These are phyloP conservation scores for Trichophyton schoenleinii DNA, from an alignment of 2,329 filamentous ascomycete species.

Conservation along the genomic window DNA sequence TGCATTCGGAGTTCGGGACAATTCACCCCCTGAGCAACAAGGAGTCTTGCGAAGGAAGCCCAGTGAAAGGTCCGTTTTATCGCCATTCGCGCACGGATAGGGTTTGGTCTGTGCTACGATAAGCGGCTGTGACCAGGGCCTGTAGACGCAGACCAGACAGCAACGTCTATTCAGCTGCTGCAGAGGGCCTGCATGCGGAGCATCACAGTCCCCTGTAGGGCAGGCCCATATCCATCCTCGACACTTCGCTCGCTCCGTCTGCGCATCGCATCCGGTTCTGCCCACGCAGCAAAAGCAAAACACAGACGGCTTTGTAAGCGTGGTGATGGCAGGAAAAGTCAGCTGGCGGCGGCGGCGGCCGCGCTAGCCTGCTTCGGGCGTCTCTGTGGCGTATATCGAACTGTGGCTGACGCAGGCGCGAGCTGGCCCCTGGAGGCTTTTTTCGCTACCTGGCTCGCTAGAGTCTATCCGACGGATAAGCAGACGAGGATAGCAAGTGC, in stretches of 20 bases:
- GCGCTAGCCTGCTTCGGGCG: slow-evolving; percentile 7
- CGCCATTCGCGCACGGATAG: slow-evolving; percentile 2
- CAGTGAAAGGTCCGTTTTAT: background rate
- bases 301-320: background rate
- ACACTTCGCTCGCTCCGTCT: too few species aligned
- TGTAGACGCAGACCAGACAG: background rate
- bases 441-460: background rate
- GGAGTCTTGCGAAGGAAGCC: too few species aligned
- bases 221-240: background rate
- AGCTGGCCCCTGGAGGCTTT: background rate
- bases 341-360: slow-evolving; percentile 1
- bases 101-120: background rate
- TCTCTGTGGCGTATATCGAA: background rate
- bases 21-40: background rate
- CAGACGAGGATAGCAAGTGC: background rate
- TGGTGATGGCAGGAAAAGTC: background rate
- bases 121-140: background rate
- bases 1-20: background rate
- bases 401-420: slow-evolving; percentile 5
- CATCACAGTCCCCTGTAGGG: background rate
- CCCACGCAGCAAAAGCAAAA: background rate
- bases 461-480: background rate
- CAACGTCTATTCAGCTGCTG: background rate
- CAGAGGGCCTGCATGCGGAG: too few species aligned
- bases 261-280: too few species aligned